Evolutionary conservation across 1,284 basidiomycete species (phyloP), one percentile per base, ranked within the genome.

Genomic region (Trichosporon asahii): DNA sequence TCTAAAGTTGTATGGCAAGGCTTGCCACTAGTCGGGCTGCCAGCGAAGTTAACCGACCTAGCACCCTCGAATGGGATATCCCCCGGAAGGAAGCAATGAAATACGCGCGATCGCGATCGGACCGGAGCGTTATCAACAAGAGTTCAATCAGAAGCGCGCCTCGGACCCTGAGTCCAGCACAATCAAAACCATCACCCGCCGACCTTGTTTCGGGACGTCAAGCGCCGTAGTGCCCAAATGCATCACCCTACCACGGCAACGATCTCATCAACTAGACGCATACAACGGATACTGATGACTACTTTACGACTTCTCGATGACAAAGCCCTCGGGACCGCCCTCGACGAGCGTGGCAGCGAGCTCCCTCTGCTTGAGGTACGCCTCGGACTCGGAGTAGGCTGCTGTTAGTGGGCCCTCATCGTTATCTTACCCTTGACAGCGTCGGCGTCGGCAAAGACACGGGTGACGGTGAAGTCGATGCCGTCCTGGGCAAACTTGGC

Each of bases 11-110:
- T 60, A 55, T 33, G 68, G 64, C 21, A 65, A 60, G 29, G 64
- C 64, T 1, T 69, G 68, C 15, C 64, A 69, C 21, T 69, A 55
- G n/a, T n/a, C n/a, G n/a, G n/a, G n/a, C n/a, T n/a, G n/a, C n/a
- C n/a, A n/a, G n/a, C n/a, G n/a, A n/a, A n/a, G n/a, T n/a, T 9
- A 31, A 6, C 40, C 40, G 18, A n/a, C 11, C 37, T n/a, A 44
- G 18, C 15, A 12, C 40, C 40, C 40, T n/a, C 40, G 6, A 3
- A 44, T 12, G 40, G 40, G 40, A 44, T 40, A 44, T 44, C 35
- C 11, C 4, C 40, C 40, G 40, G 40, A 44, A 44, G 40, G 40
- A 7, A 44, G 40, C 40, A 18, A 44, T 8, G 18, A 18, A 44
- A 44, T 2, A 44, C 40, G 40, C 40, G 15, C 40, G 40, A 44